These are phyloP conservation scores for Cantharellus anzutake DNA, from an alignment of 768 basidiomycete species.

Conservation along the genomic window DNA sequence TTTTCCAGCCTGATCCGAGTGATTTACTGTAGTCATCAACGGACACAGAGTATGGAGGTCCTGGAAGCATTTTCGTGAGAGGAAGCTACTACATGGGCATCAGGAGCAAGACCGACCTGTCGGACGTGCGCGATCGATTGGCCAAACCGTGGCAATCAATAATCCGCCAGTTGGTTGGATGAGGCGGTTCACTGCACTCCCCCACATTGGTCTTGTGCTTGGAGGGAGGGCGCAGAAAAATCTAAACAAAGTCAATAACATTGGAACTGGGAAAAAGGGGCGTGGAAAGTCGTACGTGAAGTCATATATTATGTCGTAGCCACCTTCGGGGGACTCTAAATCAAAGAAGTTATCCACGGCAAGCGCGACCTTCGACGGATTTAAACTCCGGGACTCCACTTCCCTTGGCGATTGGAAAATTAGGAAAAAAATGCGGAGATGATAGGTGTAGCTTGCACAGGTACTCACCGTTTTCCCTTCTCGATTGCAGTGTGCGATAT, in stretches of 20 bases:
- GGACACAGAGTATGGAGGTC: conserved; percentile 45
- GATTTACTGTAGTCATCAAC: conserved; percentile 35
- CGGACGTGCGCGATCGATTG: conserved; percentile 27
- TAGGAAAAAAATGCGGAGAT: conserved; percentile 8
- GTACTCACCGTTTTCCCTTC: conserved; percentile 24
- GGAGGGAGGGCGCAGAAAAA: conserved; percentile 62
- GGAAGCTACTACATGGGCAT: too few relatives aligned
- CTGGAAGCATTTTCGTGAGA: conserved; percentile 11
- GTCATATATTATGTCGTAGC: conserved; percentile 43
- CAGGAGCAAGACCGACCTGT: too few relatives aligned
- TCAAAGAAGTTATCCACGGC: conserved; percentile 35
- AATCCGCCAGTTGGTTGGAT: conserved; percentile 38
- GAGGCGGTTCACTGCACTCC: conserved; percentile 31
- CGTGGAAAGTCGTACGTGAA: conserved; percentile 27
- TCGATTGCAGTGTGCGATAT: conserved; percentile 35
- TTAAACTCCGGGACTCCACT: neutral
- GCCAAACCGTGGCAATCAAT: conserved; percentile 41
- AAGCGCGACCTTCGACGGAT: neutral
- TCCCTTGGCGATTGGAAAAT: neutral
- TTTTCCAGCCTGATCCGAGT: conserved; percentile 31
- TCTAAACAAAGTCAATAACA: conserved; percentile 15
- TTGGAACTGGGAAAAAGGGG: neutral
- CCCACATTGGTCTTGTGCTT: conserved; percentile 33
- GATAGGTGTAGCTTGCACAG: conserved; percentile 9
- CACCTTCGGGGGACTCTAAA: conserved; percentile 15